These are phyloP conservation scores for Cardamine occulta DNA, from an alignment of 345 rosid genomes.

Conservation along the genomic window DNA sequence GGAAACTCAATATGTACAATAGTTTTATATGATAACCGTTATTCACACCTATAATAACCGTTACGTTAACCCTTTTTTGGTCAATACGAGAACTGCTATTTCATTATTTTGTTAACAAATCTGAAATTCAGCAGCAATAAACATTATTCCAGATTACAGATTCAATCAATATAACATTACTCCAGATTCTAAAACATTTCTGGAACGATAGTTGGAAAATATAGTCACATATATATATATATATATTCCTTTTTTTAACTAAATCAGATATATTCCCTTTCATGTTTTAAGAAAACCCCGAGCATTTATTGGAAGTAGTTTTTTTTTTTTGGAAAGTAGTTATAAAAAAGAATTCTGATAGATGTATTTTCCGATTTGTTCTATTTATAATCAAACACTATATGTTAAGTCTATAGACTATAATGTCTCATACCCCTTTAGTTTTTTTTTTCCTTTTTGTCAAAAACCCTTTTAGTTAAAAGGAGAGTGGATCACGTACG, in stretches of 20 bases:
- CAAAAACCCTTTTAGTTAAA: conserved; percentile 4
- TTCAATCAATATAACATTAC: no score
- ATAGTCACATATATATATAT: not conserved
- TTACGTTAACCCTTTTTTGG: not conserved
- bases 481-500: conserved; percentile 12
- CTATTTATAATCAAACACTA: conserved; percentile 14
- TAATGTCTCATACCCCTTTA: not conserved
- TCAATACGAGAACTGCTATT: not conserved
- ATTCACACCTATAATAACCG: conserved; percentile 1
- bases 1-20: conserved; percentile 7
- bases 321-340: not conserved
- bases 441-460: not conserved
- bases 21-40: not conserved
- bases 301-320: not conserved
- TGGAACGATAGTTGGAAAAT: conserved; percentile 10
- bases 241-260: not conserved
- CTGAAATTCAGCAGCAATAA: no score
- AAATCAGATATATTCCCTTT: not conserved
- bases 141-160: not conserved
- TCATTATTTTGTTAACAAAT: no score
- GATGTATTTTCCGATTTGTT: not conserved
- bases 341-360: not conserved
- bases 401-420: not conserved
- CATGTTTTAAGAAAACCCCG: not conserved
- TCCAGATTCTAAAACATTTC: not conserved